A percentile compares a stretch with the other conserved stretches of the same genome.
Evolutionary conservation across 768 basidiomycete genomes (phyloP).

Genomic region (Cyathus striatus): DNA sequence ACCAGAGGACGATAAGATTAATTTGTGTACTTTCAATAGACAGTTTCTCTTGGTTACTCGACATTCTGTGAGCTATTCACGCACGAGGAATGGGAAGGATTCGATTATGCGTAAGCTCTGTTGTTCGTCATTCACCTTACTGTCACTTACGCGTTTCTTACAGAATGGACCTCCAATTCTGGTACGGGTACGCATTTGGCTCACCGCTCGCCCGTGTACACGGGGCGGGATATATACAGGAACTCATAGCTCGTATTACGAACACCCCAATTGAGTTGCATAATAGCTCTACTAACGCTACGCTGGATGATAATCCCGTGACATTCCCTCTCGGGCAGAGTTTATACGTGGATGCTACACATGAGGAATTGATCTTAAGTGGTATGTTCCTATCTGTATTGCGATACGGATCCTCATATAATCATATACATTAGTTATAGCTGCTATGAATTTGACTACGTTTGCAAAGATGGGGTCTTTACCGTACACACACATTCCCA

Average conservation of each 20-base stretch:
- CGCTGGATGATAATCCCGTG: constrained; percentile 61
- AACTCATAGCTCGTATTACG: constrained; percentile 78
- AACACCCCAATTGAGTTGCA: constrained; percentile 64
- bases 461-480: constrained; percentile 70
- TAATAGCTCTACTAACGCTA: constrained; percentile 83
- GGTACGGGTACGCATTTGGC: constrained; percentile 80
- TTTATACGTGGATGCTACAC: constrained; percentile 86
- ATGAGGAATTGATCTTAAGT: constrained; percentile 86
- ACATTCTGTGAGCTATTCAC: constrained; percentile 91
- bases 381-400: constrained; percentile 33
- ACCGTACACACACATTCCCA: constrained; percentile 66
- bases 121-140: constrained; percentile 1
- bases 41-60: constrained; percentile 87
- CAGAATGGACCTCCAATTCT: constrained; percentile 65
- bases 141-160: not conserved
- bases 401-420: constrained; percentile 5
- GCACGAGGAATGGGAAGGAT: constrained; percentile 89
- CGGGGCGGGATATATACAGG: constrained; percentile 79
- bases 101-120: constrained; percentile 69
- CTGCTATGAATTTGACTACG: constrained; percentile 77
- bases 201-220: constrained; percentile 73
- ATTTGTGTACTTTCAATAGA: too few species aligned
- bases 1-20: too few species aligned
- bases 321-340: constrained; percentile 70
- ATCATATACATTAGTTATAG: constrained; percentile 48